A percentile compares a stretch with the other conserved stretches of the same genome.
Conservation (phyloP, 2,329 filamentous ascomycete species). For the Juglanconis sp. region DNA sequence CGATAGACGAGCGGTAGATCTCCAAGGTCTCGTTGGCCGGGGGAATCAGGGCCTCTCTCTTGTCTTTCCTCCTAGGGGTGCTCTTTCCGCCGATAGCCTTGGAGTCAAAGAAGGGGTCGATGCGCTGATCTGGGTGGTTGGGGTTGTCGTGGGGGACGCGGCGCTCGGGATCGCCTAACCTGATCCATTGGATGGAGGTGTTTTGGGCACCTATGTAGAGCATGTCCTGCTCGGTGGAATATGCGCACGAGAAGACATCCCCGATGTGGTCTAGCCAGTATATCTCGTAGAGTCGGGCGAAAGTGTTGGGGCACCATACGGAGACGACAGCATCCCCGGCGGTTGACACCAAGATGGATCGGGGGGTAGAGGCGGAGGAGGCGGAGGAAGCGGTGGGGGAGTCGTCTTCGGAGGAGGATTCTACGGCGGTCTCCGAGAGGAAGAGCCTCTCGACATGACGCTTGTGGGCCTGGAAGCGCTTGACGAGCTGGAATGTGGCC, state of each 20-base stretch:
- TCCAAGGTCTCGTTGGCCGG: constrained; percentile 62
- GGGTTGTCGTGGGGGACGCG: constrained; percentile 60
- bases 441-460: constrained; percentile 85
- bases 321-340: constrained; percentile 93
- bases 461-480: constrained; percentile 81
- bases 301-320: constrained; percentile 79
- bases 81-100: constrained; percentile 76
- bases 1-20: constrained; percentile 76
- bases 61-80: constrained; percentile 68
- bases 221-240: constrained; percentile 74
- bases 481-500: constrained; percentile 77
- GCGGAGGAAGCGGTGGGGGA: constrained; percentile 37
- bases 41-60: constrained; percentile 54
- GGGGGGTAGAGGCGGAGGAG: constrained; percentile 58
- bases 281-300: constrained; percentile 79
- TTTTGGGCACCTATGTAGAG: constrained; percentile 93
- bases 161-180: constrained; percentile 61
- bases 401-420: neutral
- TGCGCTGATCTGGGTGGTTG: constrained; percentile 71
- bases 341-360: constrained; percentile 75
- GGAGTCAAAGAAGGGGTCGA: constrained; percentile 91
- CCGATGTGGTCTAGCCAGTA: constrained; percentile 93
- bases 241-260: constrained; percentile 93
- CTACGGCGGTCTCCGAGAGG: constrained; percentile 67
- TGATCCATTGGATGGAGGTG: constrained; percentile 91